Base-by-base conservation (phyloP, 2,329 filamentous ascomycete genomes). In the Huntiella decipiens region DNA sequence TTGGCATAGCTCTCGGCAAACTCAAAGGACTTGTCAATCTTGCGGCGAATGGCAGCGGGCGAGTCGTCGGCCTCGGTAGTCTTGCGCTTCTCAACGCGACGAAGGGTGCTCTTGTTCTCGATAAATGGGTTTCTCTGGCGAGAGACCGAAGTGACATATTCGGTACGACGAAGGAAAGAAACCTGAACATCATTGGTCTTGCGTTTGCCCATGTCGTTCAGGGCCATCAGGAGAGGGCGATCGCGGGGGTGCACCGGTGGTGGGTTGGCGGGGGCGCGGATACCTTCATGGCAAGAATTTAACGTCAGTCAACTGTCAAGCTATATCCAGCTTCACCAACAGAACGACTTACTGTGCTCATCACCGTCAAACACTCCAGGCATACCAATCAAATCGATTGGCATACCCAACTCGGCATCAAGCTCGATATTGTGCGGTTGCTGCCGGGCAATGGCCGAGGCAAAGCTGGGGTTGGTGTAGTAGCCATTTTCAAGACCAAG, bases 341-440 rank as follows among this genome's bases (percentile, higher is more conserved):
- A 35, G n/a, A 45, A 39, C 36, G 48, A 64, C 70, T 60, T 70
- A 95, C 87, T 85, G 64, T 81, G 81, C 67, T 96, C 88, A 60
- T 96, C 86, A 49, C 87, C 88, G 56, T 96, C 79, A 57, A 96
- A 95, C 48, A 96, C 79, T 28, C 87, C 86, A 5, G 88, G 88
- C 66, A 96, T 84, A 56, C 91, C 91, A 48, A 96, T 82, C 54
- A 98, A 66, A 60, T 96, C 88, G 58, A 98, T 77, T 50, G 87
- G 86, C 91, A 98, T 96, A 48, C 91, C 91, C 54, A 96, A 73
- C 66, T 98, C 91, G 6, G 87, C 91, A 73, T 98, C 91, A 28
- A 86, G 86, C 63, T 98, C 91, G 51, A 98, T 91, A 58, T 95
- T 96, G 42, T 94, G 69, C 44, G 88, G 83, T 66, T 96, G 91